These are phyloP conservation scores for Boeremia exigua DNA, from an alignment of 2,329 filamentous ascomycete species.

Conservation along the genomic window DNA sequence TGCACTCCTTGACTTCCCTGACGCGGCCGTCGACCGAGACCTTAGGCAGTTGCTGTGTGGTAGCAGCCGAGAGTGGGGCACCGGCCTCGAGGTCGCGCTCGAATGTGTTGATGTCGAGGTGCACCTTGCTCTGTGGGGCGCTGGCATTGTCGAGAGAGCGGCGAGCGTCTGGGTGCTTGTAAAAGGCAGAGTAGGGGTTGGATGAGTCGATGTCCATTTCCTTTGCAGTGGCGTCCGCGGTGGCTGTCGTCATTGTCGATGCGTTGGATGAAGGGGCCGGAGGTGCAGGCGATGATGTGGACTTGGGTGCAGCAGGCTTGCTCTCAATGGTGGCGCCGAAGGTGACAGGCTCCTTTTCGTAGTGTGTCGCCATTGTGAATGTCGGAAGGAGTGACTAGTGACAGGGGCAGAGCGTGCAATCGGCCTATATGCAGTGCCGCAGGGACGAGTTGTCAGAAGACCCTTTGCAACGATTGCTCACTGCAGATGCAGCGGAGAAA, in stretches of 20 bases:
- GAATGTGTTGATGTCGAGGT: conserved; percentile 39
- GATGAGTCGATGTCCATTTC: conserved; percentile 42
- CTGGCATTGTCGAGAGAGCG: conserved; percentile 48
- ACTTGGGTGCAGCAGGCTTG: conserved; percentile 23
- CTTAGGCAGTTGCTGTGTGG: conserved; percentile 48
- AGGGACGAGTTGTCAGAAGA: conserved; percentile 16
- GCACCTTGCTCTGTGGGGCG: conserved; percentile 37
- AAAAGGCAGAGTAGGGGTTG: conserved; percentile 56
- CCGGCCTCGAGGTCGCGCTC: conserved; percentile 52
- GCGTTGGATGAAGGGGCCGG: conserved; percentile 41
- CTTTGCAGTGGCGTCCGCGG: conserved; percentile 40
- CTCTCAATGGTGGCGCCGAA: conserved; percentile 53
- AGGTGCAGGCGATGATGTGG: conserved; percentile 12
- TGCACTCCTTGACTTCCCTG: conserved; percentile 58
- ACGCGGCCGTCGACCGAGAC: conserved; percentile 49
- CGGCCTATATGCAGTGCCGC: conserved; percentile 10
- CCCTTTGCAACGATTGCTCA: conserved; percentile 18
- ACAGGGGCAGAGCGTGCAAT: conserved; percentile 15
- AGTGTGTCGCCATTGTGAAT: conserved; percentile 37
- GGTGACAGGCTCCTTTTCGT: conserved; percentile 43
- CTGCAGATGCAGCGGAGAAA: conserved; percentile 22
- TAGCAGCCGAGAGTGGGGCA: conserved; percentile 45
- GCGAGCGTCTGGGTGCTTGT: conserved; percentile 53
- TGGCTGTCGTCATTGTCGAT: conserved; percentile 41
- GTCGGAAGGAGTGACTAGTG: conserved; percentile 18